phyloP scores from a whole-genome alignment of 768 basidiomycete species.

The Suillus occidentalis region DNA sequence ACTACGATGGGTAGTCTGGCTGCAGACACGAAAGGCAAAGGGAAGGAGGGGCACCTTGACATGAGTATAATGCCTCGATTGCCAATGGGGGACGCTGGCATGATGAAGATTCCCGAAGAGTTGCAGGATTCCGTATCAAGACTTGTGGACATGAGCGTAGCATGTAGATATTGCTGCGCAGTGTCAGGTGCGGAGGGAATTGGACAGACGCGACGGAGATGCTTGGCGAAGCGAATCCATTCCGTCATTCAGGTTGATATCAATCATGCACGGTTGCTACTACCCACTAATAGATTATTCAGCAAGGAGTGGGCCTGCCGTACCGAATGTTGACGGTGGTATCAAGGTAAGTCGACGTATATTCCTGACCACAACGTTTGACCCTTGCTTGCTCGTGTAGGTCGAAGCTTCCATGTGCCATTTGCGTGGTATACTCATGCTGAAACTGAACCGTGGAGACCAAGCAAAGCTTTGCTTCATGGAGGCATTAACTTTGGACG shows the following conservation, averaged over 20 bases:
- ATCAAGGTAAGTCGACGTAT: slow-evolving; percentile 67
- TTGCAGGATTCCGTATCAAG: slow-evolving; percentile 67
- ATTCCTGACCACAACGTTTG: slow-evolving; percentile 5
- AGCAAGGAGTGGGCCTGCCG: slow-evolving; percentile 67
- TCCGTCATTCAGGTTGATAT: slow-evolving; percentile 61
- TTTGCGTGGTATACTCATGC: slow-evolving; percentile 89
- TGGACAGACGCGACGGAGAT: slow-evolving; percentile 92
- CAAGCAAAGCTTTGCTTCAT: slow-evolving; percentile 94
- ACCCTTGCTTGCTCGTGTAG: slow-evolving; percentile 38
- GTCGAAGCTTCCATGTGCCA: slow-evolving; percentile 98
- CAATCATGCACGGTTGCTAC: not conserved
- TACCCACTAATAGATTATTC: slow-evolving; percentile 4
- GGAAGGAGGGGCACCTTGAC: slow-evolving; percentile 48
- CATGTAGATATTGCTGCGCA: slow-evolving; percentile 95
- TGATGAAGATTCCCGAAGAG: slow-evolving; percentile 67
- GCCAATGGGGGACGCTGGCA: slow-evolving; percentile 69
- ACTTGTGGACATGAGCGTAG: slow-evolving; percentile 91
- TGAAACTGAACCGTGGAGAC: slow-evolving; percentile 87
- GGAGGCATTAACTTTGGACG: slow-evolving; percentile 92
- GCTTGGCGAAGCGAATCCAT: slow-evolving; percentile 91
- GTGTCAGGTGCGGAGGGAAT: slow-evolving; percentile 85
- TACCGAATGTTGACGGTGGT: slow-evolving; percentile 86
- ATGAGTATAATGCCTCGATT: slow-evolving; percentile 48
- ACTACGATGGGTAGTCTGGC: slow-evolving; percentile 45
- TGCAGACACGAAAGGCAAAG: slow-evolving; percentile 56